These are phyloP conservation scores for Ammopiptanthus mongolicus DNA, from an alignment of 306 rosid species.

Conservation along the genomic window DNA sequence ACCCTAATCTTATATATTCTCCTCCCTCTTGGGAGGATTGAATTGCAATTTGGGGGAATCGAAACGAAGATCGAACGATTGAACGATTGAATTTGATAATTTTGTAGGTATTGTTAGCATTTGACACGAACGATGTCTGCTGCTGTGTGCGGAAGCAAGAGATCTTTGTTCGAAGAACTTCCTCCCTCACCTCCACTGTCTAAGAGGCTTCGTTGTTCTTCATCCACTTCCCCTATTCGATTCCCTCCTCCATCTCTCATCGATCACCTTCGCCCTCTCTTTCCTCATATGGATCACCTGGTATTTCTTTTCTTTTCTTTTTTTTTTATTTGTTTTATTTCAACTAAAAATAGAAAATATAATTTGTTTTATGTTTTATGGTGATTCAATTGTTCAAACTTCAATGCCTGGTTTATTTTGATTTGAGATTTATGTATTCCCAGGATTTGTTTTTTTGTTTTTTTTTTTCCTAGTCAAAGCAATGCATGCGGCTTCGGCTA, in stretches of 20 bases:
- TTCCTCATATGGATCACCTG: slow-evolving; percentile 75
- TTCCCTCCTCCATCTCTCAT: slow-evolving; percentile 50
- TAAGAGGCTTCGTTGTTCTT: slow-evolving; percentile 86
- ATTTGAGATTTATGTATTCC: not conserved
- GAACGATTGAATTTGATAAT: not conserved
- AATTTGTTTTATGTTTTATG: not conserved
- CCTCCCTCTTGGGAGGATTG: too few relatives aligned
- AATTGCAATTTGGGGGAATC: not conserved
- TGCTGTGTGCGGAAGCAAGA: slow-evolving; percentile 97
- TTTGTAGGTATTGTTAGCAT: slow-evolving; percentile 10
- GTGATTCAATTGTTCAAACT: not conserved
- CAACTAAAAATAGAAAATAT: not conserved
- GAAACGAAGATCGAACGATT: not conserved
- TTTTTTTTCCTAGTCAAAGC: not conserved
- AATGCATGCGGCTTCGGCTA: not conserved
- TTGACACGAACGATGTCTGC: slow-evolving; percentile 80
- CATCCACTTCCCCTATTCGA: slow-evolving; percentile 74
- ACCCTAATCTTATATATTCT: slow-evolving; percentile 25
- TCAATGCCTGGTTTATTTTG: not conserved
- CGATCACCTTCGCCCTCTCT: slow-evolving; percentile 64
- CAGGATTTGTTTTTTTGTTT: not conserved
- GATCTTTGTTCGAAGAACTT: slow-evolving; percentile 94
- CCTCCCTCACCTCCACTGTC: slow-evolving; percentile 86
- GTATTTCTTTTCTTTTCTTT: slow-evolving; percentile 7
- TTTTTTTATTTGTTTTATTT: not conserved